Base-by-base conservation (phyloP, 139 green algal genomes). In the Tetradesmus lagerheimii region DNA sequence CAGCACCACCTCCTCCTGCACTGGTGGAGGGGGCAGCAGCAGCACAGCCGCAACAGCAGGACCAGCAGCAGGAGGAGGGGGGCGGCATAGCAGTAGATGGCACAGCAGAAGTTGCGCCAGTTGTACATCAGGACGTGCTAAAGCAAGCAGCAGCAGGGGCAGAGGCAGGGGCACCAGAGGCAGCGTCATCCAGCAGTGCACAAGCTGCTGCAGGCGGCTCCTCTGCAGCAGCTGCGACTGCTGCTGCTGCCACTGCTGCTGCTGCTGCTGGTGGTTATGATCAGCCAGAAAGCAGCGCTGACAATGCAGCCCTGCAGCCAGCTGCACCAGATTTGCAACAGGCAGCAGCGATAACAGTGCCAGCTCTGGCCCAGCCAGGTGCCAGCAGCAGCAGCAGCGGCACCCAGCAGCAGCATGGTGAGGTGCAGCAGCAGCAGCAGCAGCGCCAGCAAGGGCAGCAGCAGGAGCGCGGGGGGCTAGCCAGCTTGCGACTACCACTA, bases 361-460 rank as follows among this genome's bases (percentile, higher is more conserved):
- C 27, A 39, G 5, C 35, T 11, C 20, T 39, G 57, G 57, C 23
- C 3, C 20, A 71, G 57, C 2, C 25, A n/a, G 3, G 29, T 41
- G 4, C 34, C 31, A 37, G 1, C 84, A 81, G 67, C 43, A 75
- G 67, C 37, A 35, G 77, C 45, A 67, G 47, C n/a, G 35, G 29
- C 41, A n/a, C 6, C 16, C 85, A 43, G 85, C 66, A 47, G 85
- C 66, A 89, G 39, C 27, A 74, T 8, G 5, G 16, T n/a, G 31
- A 86, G 29, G 37, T 37, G 62, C 20, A 80, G 34, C 43, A 88
- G 34, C 83, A 77, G 53, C 80, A 86, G n/a, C 43, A 86, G 80
- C 81, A 87, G 81, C 81, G 45, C 14, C 50, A 77, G 81, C 81
- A 45, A 25, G 20, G 29, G 77, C 77, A 83, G 77, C 77, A 83